phyloP scores from a whole-genome alignment of 768 basidiomycete species.

The Russula compacta region DNA sequence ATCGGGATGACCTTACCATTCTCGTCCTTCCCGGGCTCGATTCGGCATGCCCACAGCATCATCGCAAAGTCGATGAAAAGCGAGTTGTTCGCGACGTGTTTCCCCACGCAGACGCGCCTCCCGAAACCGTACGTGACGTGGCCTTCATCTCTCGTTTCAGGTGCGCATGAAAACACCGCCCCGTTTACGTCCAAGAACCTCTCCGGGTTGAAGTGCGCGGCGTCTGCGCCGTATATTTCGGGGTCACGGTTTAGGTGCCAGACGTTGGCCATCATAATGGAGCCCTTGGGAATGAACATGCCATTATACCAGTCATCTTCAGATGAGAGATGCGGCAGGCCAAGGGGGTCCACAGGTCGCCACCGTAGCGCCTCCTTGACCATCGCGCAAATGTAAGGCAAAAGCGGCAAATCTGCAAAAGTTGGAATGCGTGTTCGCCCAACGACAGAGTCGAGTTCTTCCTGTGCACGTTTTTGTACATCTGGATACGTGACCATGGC shows the following conservation, averaged over 20 bases:
- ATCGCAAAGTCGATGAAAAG: conserved; percentile 15
- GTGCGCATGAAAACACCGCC: neutral
- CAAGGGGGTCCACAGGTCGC: conserved; percentile 12
- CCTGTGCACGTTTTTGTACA: conserved; percentile 6
- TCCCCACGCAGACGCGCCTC: conserved; percentile 8
- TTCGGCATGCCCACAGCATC: neutral
- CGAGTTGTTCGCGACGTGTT: conserved; percentile 12
- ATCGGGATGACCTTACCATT: neutral
- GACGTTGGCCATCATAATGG: conserved; percentile 3
- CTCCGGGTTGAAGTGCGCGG: conserved; percentile 5
- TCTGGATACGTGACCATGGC: conserved; percentile 10
- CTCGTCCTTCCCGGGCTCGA: conserved; percentile 2
- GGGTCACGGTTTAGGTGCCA: conserved; percentile 13
- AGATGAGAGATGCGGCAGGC: conserved; percentile 9
- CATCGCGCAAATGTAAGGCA: conserved; percentile 8
- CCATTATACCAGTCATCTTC: conserved; percentile 15
- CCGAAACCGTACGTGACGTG: conserved; percentile 14
- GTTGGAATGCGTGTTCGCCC: conserved; percentile 1
- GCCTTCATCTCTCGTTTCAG: conserved; percentile 10
- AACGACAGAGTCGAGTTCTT: conserved; percentile 9
- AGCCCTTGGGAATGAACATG: conserved; percentile 13
- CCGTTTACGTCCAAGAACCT: conserved; percentile 1
- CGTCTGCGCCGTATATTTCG: conserved; percentile 5
- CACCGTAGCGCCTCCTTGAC: conserved; percentile 14
- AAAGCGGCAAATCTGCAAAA: neutral